These are phyloP conservation scores for Nicotiana sylvestris DNA, from an alignment of 257 asterid genomes.

Conservation along the genomic window DNA sequence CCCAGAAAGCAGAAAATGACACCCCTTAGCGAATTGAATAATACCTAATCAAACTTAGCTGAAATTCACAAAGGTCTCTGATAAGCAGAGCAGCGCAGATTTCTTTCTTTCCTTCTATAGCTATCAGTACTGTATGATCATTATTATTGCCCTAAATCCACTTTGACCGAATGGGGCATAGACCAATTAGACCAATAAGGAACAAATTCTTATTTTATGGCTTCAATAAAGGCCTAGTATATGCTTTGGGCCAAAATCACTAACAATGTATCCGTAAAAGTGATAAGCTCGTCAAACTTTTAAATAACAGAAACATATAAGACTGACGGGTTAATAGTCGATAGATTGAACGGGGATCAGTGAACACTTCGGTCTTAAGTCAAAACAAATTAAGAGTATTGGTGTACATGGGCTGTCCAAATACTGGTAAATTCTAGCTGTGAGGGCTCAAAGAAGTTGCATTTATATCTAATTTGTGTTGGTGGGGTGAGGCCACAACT, in stretches of 20 bases:
- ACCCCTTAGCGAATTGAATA: background rate
- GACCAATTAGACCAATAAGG: background rate
- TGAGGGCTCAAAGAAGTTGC: background rate
- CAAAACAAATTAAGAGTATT: background rate
- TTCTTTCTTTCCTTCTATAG: too few relatives aligned
- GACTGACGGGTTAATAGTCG: background rate
- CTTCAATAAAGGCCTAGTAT: background rate
- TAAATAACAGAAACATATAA: background rate
- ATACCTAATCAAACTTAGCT: background rate
- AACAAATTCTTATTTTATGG: background rate
- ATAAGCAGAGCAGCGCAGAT: too few relatives aligned
- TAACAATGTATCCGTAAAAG: background rate
- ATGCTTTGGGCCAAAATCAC: background rate
- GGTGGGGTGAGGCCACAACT: background rate
- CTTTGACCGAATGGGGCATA: background rate
- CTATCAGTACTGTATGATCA: too few relatives aligned
- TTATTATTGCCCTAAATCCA: too few relatives aligned
- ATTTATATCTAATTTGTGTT: background rate
- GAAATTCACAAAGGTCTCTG: too few relatives aligned
- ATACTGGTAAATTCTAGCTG: background rate
- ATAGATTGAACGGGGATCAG: background rate
- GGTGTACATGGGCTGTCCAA: background rate
- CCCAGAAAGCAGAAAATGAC: constrained; percentile 1
- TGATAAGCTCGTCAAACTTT: background rate
- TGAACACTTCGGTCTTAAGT: background rate